Percentiles rank a stretch among this genome's conserved stretches.
Conservation (phyloP, 2,329 filamentous ascomycete species). For the Rhytidhysteron rufulum region DNA sequence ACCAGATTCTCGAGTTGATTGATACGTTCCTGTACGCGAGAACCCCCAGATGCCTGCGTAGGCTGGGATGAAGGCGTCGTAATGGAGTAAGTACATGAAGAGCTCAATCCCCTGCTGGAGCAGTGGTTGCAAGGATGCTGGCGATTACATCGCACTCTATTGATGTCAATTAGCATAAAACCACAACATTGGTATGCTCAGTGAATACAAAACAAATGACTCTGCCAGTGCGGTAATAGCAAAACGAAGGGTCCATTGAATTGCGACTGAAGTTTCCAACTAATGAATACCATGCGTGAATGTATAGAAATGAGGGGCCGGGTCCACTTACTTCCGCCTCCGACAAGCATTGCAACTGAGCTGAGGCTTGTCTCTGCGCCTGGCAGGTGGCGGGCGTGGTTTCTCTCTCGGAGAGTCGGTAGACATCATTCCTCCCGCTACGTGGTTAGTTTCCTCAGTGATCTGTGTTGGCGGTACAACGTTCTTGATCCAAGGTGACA, state of each 20-base stretch:
- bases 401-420: too few relatives aligned
- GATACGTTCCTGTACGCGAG: constrained; percentile 5
- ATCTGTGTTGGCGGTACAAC: too few relatives aligned
- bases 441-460: too few relatives aligned
- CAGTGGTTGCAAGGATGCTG: background rate
- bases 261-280: too few relatives aligned
- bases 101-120: background rate
- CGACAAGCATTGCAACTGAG: constrained; percentile 34
- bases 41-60: background rate
- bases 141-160: constrained; percentile 1
- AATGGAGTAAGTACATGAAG: background rate
- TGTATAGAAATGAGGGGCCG: too few relatives aligned
- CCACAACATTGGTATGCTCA: constrained; percentile 8
- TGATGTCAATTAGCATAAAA: too few relatives aligned
- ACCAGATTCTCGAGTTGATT: constrained; percentile 11
- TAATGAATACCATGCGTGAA: too few relatives aligned
- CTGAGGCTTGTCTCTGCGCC: constrained; percentile 32
- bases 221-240: too few relatives aligned
- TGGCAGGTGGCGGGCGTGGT: too few relatives aligned
- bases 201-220: constrained; percentile 31
- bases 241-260: too few relatives aligned
- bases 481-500: too few relatives aligned
- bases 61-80: background rate
- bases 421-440: too few relatives aligned
- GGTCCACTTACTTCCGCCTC: constrained; percentile 34